Evolutionary conservation across 768 basidiomycete species (phyloP).

Genomic region (Vararia minispora): DNA sequence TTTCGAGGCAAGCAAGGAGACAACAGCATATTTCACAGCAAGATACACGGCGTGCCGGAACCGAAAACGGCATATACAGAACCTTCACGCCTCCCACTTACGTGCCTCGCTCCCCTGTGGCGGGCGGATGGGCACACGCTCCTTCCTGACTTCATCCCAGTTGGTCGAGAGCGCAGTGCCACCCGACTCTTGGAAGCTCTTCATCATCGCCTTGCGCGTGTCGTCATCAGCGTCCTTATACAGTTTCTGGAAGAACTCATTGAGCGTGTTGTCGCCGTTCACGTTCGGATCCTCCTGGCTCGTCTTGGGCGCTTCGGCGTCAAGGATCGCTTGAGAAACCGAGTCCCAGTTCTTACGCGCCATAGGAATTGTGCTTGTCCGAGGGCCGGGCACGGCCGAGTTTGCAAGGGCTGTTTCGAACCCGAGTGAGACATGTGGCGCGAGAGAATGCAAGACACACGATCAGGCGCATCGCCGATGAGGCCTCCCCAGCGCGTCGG

Average conservation of each 20-base stretch:
- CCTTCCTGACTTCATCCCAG: conserved; percentile 81
- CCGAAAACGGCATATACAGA: no score
- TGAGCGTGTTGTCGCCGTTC: conserved; percentile 79
- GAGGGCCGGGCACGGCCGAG: conserved; percentile 17
- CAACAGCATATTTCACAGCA: no score
- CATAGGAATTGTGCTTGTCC: conserved; percentile 28
- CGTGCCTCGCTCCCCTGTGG: conserved; percentile 80
- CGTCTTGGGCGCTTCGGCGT: conserved; percentile 56
- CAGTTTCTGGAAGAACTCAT: conserved; percentile 85
- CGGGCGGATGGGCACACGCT: conserved; percentile 63
- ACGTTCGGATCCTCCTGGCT: conserved; percentile 78
- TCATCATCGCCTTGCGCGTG: conserved; percentile 92
- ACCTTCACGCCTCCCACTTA: conserved; percentile 40
- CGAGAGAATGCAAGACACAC: conserved; percentile 30
- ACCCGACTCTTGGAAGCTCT: conserved; percentile 90
- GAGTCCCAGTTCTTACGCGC: conserved; percentile 84
- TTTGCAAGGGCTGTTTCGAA: conserved; percentile 19
- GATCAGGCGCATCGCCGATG: conserved; percentile 65
- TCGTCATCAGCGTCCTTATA: conserved; percentile 88
- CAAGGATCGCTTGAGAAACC: conserved; percentile 57
- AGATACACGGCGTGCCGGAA: no score
- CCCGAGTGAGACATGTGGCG: background rate
- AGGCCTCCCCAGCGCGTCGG: conserved; percentile 66
- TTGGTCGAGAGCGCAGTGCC: conserved; percentile 95
- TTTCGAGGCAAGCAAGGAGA: no score